Base-by-base conservation (phyloP, 306 rosid species). In the Quillaja saponaria region DNA sequence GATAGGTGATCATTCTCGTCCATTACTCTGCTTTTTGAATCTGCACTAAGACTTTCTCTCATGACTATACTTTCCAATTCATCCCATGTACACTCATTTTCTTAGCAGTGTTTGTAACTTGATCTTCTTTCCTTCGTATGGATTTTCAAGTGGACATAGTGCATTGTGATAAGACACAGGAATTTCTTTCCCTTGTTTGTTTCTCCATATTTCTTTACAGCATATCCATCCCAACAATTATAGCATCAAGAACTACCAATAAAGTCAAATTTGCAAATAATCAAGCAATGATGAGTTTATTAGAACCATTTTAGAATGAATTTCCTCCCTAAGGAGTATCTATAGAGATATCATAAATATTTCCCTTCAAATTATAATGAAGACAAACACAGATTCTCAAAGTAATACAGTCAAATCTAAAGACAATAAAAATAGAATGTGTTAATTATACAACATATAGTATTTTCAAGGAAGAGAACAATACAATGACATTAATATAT, bases 151-250 rank as follows among this genome's bases (percentile, higher is more conserved):
- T 21, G 98, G 84, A 65, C 70, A 84, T 6, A 61, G 71, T 1
- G 90, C 98, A 84, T 86, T 37, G 98, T 91, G 64, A 91, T 67
- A 25, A 91, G 88, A 72, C 90, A 84, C 10, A 91, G 73, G 35
- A 88, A 84, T 67, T 91, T 91, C 76, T 84, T 91, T 55, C 91
- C 96, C 69, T 79, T 88, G 58, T 71, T 74, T 40, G 96, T 86
- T 21, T 69, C 78, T 61, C 84, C 85, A 71, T 72, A 91, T 71
- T 82, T 88, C 79, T 91, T 91, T 45, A 91, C 64, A 91, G 61
- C 83, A 88, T 82, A 82, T 91, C 98, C 96, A 91, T 69, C 68
- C 90, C 98, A 63, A 91, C 88, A 71, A 91, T 82, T 61, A 91
- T 75, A 63, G 92, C 96, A 67, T 86, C 98, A 65, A 91, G 95